Base-by-base conservation (phyloP, 140 eudicot genomes). In the Erigeron philadelphicus region DNA sequence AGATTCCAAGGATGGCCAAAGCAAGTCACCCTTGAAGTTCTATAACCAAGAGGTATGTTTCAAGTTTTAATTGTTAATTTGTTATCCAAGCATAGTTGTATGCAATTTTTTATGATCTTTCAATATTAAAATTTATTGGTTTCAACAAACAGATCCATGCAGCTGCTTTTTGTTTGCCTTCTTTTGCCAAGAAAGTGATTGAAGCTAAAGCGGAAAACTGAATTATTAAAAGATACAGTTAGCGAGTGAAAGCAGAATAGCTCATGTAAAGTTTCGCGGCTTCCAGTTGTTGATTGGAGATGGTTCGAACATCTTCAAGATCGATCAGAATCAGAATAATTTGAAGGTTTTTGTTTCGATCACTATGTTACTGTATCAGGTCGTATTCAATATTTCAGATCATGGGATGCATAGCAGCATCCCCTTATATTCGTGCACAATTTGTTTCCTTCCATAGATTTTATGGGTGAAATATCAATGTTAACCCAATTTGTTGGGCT, bases 141-240 rank as follows among this genome's bases (percentile, higher is more conserved):
- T 43, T 66, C 25, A 1, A 46, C 47, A 11, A 62, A 42, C 96
- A 92, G 98, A 84, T 93, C 58, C 98, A 93, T 48, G 64, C 88
- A 12, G 98, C 98, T 43, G 95, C 98, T 21, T 93, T 93, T 85
- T 93, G 98, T 72, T 83, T 93, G 76, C 96, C 98, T 6, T 74
- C 98, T 6, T 93, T 93, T 62, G 98, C 98, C 13, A 89, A 80
- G 81, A 93, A 80, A 80, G 96, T 85, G 78, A 89, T 93, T 6
- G 95, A 84, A 42, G 63, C 89, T 41, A 85, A 87, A 76, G 67
- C 87, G 1, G 69, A 65, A 53, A 73, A 85, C 61, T 75, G 31
- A 55, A 55, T 23, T 5, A 7, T 62, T 13, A 4, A 50, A 64
- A 66, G 41, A 35, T 18, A 18, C 25, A 60, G 56, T 15, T 38